Conservation (phyloP, 805 yeast genomes). For the Kuraishia cidri region DNA sequence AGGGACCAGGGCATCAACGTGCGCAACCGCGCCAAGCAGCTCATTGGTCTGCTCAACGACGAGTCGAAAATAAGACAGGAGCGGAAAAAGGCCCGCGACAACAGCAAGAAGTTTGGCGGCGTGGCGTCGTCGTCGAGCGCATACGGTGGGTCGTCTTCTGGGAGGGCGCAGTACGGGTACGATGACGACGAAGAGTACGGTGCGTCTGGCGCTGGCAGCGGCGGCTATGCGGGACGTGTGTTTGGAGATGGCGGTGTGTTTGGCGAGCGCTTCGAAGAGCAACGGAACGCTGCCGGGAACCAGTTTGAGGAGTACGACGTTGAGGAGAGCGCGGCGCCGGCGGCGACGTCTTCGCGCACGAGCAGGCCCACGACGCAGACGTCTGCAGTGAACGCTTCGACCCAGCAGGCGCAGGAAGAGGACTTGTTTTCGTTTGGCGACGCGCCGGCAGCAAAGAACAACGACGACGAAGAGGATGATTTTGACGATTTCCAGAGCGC, state of each 20-base stretch:
- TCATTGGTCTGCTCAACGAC: constrained; percentile 64
- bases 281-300: constrained; percentile 31
- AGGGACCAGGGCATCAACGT: constrained; percentile 95
- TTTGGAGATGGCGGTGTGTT: constrained; percentile 68
- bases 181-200: constrained; percentile 40
- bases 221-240: constrained; percentile 36
- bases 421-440: constrained; percentile 43
- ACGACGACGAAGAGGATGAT: constrained; percentile 59
- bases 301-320: constrained; percentile 59
- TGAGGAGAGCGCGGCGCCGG: constrained; percentile 17
- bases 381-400: constrained; percentile 35
- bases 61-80: constrained; percentile 72
- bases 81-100: constrained; percentile 83
- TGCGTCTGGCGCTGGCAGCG: constrained; percentile 5
- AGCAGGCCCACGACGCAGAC: constrained; percentile 22
- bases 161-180: constrained; percentile 21
- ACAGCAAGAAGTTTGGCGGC: constrained; percentile 76
- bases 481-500: constrained; percentile 77
- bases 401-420: constrained; percentile 20
- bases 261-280: constrained; percentile 57
- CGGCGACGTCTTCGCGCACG: constrained; percentile 19
- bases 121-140: constrained; percentile 29
- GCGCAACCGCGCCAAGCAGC: constrained; percentile 78
- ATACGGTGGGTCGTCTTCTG: constrained; percentile 46
- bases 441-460: constrained; percentile 11